Evolutionary conservation across 768 basidiomycete genomes (phyloP), one percentile per base, ranked within the genome.

Genomic region (Leucocoprinus sp.): DNA sequence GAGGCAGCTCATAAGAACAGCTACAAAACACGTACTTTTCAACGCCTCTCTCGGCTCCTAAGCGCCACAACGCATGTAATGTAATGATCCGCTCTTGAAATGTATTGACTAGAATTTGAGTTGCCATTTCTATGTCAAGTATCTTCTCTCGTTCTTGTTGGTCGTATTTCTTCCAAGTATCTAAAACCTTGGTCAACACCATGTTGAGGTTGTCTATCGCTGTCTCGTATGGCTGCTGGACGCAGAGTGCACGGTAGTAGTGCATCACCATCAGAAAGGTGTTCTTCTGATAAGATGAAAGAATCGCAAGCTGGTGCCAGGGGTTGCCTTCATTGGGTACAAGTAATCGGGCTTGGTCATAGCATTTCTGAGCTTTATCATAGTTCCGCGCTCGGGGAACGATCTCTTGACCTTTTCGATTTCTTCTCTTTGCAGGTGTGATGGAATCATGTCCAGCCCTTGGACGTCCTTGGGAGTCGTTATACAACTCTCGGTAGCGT

Each of bases 301-400:
- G 75, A 49, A 97, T 93, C 3, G 95, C 96, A 15, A 98, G 79
- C 62, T 98, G 96, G 60, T 98, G 95, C 15, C 86, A 95, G 0
- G 96, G 78, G 57, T 97, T 93, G 53, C 95, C 96, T 52, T 95
- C 89, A 45, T 84, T 72, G 0, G 96, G 95, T 5, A 87, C 67
- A 7, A 99, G 71, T 23, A 82, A 58, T 31, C 84, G 74, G 2
- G 96, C 93, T 51, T 89, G 84, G 38, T 88, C 81, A 61, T 97
- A 99, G 59, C 82, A 89, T 40, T 77, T 75, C 14, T 78, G 76
- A 1, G 90, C 88, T 56, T 75, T 81, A 36, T 79, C 72, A 58
- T 83, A 92, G 52, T 82, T 83, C 52, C 82, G 70, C 23, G 76
- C 71, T 23, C 80, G 76, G 19, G 77, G 70, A 26, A 72, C 62